Conservation (phyloP, 176 grass and related monocot genomes). For the Cenchrus fungigraminus region DNA sequence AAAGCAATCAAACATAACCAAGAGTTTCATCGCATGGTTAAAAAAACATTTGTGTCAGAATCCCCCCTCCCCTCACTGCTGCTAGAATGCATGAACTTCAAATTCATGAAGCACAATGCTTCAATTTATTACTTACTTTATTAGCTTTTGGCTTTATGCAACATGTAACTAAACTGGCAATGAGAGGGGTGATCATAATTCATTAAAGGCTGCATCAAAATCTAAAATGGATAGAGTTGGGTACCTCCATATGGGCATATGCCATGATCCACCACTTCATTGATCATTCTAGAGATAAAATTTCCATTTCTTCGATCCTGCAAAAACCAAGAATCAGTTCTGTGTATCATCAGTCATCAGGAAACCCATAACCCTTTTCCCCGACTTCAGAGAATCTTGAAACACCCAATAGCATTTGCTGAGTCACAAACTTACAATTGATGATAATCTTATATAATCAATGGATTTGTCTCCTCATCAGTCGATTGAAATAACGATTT, state of each 20-base stretch:
- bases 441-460: conserved; percentile 34
- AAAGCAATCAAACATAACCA: no score
- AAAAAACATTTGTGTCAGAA: no score
- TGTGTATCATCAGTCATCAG: conserved; percentile 61
- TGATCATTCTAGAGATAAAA: conserved; percentile 41
- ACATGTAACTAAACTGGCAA: neutral
- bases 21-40: no score
- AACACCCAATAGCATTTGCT: conserved; percentile 40
- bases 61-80: no score
- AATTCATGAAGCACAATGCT: neutral
- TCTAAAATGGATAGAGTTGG: conserved; percentile 18
- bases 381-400: conserved; percentile 62
- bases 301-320: conserved; percentile 41
- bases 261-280: conserved; percentile 50
- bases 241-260: conserved; percentile 52
- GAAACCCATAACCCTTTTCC: conserved; percentile 50
- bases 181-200: neutral
- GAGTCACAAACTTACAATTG: conserved; percentile 60
- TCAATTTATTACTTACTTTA: neutral
- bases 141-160: neutral
- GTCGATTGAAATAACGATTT: no score
- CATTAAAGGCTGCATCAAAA: neutral
- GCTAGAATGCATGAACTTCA: neutral
- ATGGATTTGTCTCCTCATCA: neutral
- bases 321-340: conserved; percentile 54